phyloP scores from a whole-genome alignment of 345 rosid genomes.

The Eutrema japonicum region DNA sequence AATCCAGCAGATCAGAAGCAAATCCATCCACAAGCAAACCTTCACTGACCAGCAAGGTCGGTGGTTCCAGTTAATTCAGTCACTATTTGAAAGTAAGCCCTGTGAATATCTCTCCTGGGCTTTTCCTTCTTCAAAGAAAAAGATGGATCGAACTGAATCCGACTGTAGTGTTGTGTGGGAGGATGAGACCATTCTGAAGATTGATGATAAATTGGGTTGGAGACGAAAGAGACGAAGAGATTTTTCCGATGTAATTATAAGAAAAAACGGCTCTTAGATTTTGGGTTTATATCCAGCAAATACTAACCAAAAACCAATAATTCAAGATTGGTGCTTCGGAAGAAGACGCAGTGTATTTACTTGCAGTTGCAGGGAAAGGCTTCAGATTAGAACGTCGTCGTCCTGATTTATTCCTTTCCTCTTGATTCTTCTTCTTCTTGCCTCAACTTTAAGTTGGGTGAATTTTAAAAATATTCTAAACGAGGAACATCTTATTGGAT shows the following conservation, averaged over 20 bases:
- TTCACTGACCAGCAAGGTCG: constrained; percentile 22
- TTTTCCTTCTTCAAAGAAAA: not conserved
- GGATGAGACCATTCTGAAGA: constrained; percentile 2
- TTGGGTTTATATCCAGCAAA: constrained; percentile 23
- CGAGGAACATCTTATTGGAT: no score
- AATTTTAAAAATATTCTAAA: no score
- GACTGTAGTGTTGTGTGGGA: constrained; percentile 1
- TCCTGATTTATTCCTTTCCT: no score
- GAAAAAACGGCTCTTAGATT: constrained; percentile 12
- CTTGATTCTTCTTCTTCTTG: no score
- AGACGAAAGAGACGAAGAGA: not conserved
- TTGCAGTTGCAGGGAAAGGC: not conserved
- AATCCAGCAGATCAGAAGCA: constrained; percentile 56
- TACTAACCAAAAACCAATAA: constrained; percentile 24
- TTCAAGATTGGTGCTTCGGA: constrained; percentile 27
- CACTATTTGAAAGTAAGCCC: not conserved
- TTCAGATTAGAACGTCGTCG: no score
- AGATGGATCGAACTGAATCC: not conserved
- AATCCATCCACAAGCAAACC: constrained; percentile 29
- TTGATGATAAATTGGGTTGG: not conserved
- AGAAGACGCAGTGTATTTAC: constrained; percentile 16
- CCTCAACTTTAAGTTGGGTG: no score
- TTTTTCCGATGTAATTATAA: constrained; percentile 26
- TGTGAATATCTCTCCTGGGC: constrained; percentile 19
- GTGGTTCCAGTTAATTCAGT: constrained; percentile 36